Evolutionary conservation across 805 yeast genomes (phyloP).

Genomic region (Tetrapisispora pingtungensis): DNA sequence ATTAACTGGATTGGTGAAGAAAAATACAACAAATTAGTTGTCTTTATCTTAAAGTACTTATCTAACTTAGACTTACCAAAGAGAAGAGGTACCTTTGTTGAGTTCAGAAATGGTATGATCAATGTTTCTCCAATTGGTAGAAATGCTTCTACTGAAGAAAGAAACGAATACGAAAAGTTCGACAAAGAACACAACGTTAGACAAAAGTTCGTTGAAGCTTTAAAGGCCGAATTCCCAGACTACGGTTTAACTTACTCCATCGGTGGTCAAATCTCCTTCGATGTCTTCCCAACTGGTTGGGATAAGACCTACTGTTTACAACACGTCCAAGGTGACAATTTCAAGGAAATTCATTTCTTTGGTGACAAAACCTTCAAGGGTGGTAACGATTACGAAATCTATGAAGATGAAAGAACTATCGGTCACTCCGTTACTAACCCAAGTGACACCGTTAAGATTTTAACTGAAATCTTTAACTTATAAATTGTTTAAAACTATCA

Average conservation of each 20-base stretch:
- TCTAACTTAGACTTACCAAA: slow-evolving; percentile 82
- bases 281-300: slow-evolving; percentile 99
- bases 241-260: slow-evolving; percentile 87
- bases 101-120: slow-evolving; percentile 99
- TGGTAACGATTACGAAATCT: slow-evolving; percentile 98
- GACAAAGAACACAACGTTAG: slow-evolving; percentile 78
- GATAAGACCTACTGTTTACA: slow-evolving; percentile 96
- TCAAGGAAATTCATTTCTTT: slow-evolving; percentile 87
- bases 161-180: slow-evolving; percentile 81
- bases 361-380: slow-evolving; percentile 97
- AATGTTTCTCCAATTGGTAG: slow-evolving; percentile 98
- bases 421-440: slow-evolving; percentile 93
- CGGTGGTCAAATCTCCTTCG: slow-evolving; percentile 99
- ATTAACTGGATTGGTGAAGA: slow-evolving; percentile 94
- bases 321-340: slow-evolving; percentile 80
- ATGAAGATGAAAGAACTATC: slow-evolving; percentile 80
- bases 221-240: slow-evolving; percentile 75
- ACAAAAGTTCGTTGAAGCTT: slow-evolving; percentile 72
- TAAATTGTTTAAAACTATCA: slow-evolving; percentile 6
- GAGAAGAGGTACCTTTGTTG: slow-evolving; percentile 97
- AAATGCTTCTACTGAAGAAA: slow-evolving; percentile 89
- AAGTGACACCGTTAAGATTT: slow-evolving; percentile 74
- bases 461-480: slow-evolving; percentile 63
- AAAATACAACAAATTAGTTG: slow-evolving; percentile 80
- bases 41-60: slow-evolving; percentile 76